Evolutionary conservation across 75 land plant species (phyloP), one percentile per base, ranked within the genome.

Genomic region (Selaginella moellendorffii): DNA sequence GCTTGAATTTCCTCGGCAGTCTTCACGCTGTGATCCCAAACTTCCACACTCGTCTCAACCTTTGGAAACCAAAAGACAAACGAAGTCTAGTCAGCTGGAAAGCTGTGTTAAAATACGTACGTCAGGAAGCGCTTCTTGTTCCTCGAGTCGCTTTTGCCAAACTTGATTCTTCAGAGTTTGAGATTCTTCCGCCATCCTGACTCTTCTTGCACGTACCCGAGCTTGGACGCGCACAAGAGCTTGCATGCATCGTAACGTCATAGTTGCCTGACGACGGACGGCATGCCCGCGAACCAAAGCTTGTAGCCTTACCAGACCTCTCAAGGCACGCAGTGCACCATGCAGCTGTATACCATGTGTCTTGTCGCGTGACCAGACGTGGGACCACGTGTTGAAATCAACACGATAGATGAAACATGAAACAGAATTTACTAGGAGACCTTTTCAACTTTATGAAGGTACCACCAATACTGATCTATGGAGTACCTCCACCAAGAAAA

Each of bases 21-120:
- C 14, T 72, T 76, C 26, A 65, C 42, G 25, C 74, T 66, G 8
- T 52, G 54, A 59, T 75, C 68, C 82, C 78, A 72, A 18, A 31
- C 52, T 10, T 66, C 70, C 29, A 14, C 71, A 10, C 67, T 26
- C 72, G 78, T 29, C 78, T 80, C 65, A 86, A 82, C 20, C 83
- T 77, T 63, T 75, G 71, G 31, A 8, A 53, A 21, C 19, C 19
- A 53, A 10, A 1, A 52, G 1, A 66, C 14, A n/a, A 18, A 22
- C n/a, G n/a, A n/a, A n/a, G n/a, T n/a, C n/a, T n/a, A n/a, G n/a
- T n/a, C n/a, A n/a, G n/a, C n/a, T n/a, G n/a, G 46, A 5, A 36
- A 5, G 14, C 5, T 36, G 46, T 14, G 14, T 36, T 5, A 36
- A 36, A 14, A 36, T 5, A 14, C 46, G 5, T 36, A 36, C 46